Evolutionary conservation across 805 yeast species (phyloP), one percentile per base, ranked within the genome.

Genomic region (Cyberlindnera samutprakarnensis): DNA sequence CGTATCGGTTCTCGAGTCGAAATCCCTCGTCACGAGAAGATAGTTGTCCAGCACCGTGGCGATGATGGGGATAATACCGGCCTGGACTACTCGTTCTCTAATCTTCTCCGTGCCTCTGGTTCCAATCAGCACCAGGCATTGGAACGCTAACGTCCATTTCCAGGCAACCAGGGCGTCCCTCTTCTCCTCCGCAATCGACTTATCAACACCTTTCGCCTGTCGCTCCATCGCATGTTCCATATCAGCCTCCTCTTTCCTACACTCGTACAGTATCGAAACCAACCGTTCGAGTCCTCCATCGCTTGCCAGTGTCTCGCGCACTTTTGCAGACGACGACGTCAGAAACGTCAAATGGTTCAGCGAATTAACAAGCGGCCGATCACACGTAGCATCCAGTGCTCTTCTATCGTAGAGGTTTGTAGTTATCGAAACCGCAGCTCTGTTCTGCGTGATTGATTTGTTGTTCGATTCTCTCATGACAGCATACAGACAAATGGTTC

Each of bases 141-240:
- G 98, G 51, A 92, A 77, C 0, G 96, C 84, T 33, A 90, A 62
- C 6, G 95, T 84, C 98, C 98, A 90, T 61, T 90, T 90, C 96
- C 96, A 90, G 0, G 94, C 88, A n/a, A 81, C 66, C 41, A 85
- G 64, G 17, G 77, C 69, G 27, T 51, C 43, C 34, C 44, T 43
- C 36, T 62, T 61, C 41, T 53, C 61, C 38, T 54, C 49, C 27
- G 47, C 41, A 17, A 57, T 42, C 22, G 48, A 36, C 38, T 52
- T 53, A 44, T 23, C 13, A 5, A 13, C 24, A 11, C 38, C 35
- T 8, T 19, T 13, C 15, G 23, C 30, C 25, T 27, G 28, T 13
- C 41, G 32, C 18, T 16, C 23, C n/a, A n/a, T n/a, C n/a, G n/a
- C n/a, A n/a, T n/a, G n/a, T n/a, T 14, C 15, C 24, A 23, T 14